These are phyloP conservation scores for Teratosphaeria gauchensis DNA, from an alignment of 2,329 filamentous ascomycete species.

Conservation along the genomic window DNA sequence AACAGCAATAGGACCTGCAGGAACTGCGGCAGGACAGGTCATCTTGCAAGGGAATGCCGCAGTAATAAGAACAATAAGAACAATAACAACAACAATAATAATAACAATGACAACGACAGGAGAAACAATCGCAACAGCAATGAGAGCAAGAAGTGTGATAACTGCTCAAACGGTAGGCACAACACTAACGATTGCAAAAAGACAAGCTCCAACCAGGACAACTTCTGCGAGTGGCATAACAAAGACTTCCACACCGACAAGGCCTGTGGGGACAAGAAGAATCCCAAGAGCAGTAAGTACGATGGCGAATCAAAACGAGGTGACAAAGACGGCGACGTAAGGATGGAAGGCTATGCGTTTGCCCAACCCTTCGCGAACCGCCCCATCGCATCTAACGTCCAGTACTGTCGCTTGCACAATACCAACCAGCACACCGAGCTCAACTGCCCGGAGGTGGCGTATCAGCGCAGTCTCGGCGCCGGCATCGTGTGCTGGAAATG, in stretches of 20 bases:
- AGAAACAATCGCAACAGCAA: too few species aligned
- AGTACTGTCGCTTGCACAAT: neutral
- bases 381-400: neutral
- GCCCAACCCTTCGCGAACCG: neutral
- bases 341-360: neutral
- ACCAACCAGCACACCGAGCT: neutral
- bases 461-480: neutral
- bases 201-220: neutral
- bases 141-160: neutral
- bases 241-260: neutral
- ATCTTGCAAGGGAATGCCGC: neutral
- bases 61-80: neutral
- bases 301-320: neutral
- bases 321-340: neutral
- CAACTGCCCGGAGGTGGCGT: neutral
- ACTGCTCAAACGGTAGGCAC: neutral
- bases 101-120: neutral
- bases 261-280: neutral
- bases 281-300: neutral
- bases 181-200: neutral
- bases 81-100: neutral
- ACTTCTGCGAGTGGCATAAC: neutral
- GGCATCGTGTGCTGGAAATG: constrained; percentile 1
- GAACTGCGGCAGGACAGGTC: neutral
- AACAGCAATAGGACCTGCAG: neutral